phyloP scores from a whole-genome alignment of 495 filamentous ascomycete genomes.

The Hypomontagnella submonticulosa region DNA sequence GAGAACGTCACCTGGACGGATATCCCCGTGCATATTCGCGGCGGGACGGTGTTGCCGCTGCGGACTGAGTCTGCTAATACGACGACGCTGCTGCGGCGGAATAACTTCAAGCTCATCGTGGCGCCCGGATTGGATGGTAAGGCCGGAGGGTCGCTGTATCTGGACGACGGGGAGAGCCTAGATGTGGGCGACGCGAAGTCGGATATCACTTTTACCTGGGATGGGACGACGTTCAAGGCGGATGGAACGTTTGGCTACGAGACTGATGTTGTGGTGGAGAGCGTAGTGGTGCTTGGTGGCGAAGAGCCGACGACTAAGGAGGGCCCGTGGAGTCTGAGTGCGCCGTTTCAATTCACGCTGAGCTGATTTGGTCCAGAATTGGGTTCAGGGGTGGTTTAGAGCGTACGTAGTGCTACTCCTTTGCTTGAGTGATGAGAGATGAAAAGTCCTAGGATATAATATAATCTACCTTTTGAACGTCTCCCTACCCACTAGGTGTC shows the following conservation, averaged over 20 bases:
- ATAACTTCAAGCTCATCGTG: constrained; percentile 75
- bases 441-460: no score
- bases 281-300: constrained; percentile 59
- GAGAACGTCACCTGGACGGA: constrained; percentile 66
- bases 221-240: constrained; percentile 55
- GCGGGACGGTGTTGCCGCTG: constrained; percentile 74
- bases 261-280: constrained; percentile 61
- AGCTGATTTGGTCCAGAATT: neutral
- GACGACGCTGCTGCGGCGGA: constrained; percentile 70
- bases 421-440: no score
- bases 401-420: no score
- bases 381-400: neutral
- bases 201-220: constrained; percentile 60
- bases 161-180: constrained; percentile 70
- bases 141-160: constrained; percentile 61
- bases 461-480: no score
- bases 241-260: constrained; percentile 61
- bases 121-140: constrained; percentile 63
- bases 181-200: constrained; percentile 59
- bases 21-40: constrained; percentile 78
- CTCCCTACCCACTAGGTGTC: no score
- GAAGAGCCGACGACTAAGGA: constrained; percentile 18
- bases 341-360: constrained; percentile 29
- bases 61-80: constrained; percentile 73
- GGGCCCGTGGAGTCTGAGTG: constrained; percentile 34